A percentile compares a stretch with the other conserved stretches of the same genome.
phyloP scores from a whole-genome alignment of 1,284 basidiomycete genomes.

The Ustilago shanxiensis region DNA sequence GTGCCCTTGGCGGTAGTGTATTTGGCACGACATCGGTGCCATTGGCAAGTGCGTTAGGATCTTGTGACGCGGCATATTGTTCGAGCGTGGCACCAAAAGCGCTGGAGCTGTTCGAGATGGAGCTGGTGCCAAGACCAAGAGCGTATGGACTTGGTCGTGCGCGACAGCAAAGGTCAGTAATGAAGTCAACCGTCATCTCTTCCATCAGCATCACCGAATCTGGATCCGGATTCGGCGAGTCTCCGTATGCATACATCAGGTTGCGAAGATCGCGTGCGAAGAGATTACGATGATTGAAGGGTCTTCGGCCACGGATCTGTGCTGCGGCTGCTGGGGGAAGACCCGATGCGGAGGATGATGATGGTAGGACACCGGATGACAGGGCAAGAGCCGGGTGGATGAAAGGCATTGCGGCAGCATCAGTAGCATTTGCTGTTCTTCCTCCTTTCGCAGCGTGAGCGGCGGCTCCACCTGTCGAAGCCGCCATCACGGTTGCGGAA shows the following conservation, averaged over 20 bases:
- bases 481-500: constrained; percentile 4
- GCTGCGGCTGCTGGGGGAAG: constrained; percentile 27
- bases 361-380: constrained; percentile 23
- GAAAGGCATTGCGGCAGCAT: constrained; percentile 34
- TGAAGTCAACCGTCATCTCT: constrained; percentile 90
- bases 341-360: constrained; percentile 20
- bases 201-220: constrained; percentile 93
- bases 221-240: constrained; percentile 85
- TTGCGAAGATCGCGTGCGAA: constrained; percentile 74
- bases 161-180: constrained; percentile 80
- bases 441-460: constrained; percentile 21
- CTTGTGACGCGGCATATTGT: constrained; percentile 17
- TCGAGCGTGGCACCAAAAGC: constrained; percentile 35
- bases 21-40: constrained; percentile 17
- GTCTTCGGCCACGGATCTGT: constrained; percentile 41
- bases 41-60: constrained; percentile 25
- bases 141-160: constrained; percentile 70
- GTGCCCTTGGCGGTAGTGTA: constrained; percentile 42
- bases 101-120: constrained; percentile 43
- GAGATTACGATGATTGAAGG: constrained; percentile 61
- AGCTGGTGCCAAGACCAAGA: constrained; percentile 53
- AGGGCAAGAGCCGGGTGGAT: constrained; percentile 47
- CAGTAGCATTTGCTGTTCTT: constrained; percentile 17
- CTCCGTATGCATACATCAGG: constrained; percentile 95
- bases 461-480: constrained; percentile 10